Base-by-base conservation (phyloP, 345 rosid genomes). In the Eutrema japonicum region DNA sequence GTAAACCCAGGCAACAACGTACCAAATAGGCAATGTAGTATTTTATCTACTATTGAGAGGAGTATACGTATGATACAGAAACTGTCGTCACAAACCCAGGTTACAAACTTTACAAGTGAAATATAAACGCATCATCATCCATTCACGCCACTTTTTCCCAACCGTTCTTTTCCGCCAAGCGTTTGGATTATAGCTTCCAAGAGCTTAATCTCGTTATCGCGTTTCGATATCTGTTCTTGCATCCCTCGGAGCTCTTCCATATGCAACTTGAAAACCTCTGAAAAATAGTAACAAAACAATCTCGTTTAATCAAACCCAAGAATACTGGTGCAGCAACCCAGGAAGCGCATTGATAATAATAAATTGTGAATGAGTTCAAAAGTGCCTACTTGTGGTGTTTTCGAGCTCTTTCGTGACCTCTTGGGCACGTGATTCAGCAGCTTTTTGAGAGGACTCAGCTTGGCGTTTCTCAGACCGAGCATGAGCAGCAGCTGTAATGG, bases 141-240 rank as follows among this genome's bases (percentile, higher is more conserved):
- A 45, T 46, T 75, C 42, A 22, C 27, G 48, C 61, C 48, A 29
- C 74, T 76, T 4, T 42, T 64, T 49, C 37, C 63, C 55, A 58
- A 16, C 8, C 72, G 78, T 26, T 83, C 89, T 68, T 80, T 91
- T 26, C 92, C 93, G 10, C 97, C 96, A 7, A 94, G 86, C 9
- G 98, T 94, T 79, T 88, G 98, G 81, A 91, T 87, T 72, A 94
- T 91, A 41, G 98, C 95, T 83, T 94, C 96, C 78, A 94, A 82
- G 52, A 94, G 97, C 66, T 94, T 91, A 53, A 89, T 88, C 71
- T 94, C 98, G 2, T 82, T 80, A 54, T 94, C 97, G 2, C 96
- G 93, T 75, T 89, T 89, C 0, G 81, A 68, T 10, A 91, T 91
- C 76, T 94, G 93, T 60, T 88, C 97, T 83, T 94, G 98, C 88